Base-by-base conservation (phyloP, 352 stramenopile species). In the Globisporangium cylindrosporum region DNA sequence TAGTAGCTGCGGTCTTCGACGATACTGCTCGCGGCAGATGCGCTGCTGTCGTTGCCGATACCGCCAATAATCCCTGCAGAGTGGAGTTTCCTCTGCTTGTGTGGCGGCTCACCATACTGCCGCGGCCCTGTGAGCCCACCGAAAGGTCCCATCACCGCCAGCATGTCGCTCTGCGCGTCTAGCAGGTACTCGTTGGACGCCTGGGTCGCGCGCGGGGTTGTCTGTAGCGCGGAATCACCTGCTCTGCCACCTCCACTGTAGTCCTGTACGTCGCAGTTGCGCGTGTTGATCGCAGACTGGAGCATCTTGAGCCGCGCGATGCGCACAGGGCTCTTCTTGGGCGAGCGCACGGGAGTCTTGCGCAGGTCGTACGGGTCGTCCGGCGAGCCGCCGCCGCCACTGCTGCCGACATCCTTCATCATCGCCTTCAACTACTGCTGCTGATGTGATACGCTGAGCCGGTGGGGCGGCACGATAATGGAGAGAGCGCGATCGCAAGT, bases 241-340 rank as follows among this genome's bases (percentile, higher is more conserved):
- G 49, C 38, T 4, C 12, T 25, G 10, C 15, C 46, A 1, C 63
- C 66, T 22, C 63, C 51, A 20, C 41, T 64, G 38, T 80, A 71
- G 54, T 91, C 82, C 22, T 80, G 80, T 6, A 91, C 58, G 34
- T 92, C 80, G 64, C 84, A 92, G 57, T 91, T 92, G 48, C 84
- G 81, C 2, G 86, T 86, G 61, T 93, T 91, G 74, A 95, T 92
- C 9, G 88, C 84, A 12, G 78, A 85, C 69, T 94, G 88, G 48
- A 95, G 75, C 81, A 94, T 94, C 66, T 94, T 92, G 24, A 95
- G 78, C 9, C 88, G 69, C 14, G 82, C 84, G 29, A 94, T 85
- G 5, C 86, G 84, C 63, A 92, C 86, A 12, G 88, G 86, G 46
- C 80, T 92, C 59, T 82, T 89, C 69, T 90, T 90, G 43, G 82